phyloP scores from a whole-genome alignment of 257 asterid genomes.

The Solanum pinnatisectum region DNA sequence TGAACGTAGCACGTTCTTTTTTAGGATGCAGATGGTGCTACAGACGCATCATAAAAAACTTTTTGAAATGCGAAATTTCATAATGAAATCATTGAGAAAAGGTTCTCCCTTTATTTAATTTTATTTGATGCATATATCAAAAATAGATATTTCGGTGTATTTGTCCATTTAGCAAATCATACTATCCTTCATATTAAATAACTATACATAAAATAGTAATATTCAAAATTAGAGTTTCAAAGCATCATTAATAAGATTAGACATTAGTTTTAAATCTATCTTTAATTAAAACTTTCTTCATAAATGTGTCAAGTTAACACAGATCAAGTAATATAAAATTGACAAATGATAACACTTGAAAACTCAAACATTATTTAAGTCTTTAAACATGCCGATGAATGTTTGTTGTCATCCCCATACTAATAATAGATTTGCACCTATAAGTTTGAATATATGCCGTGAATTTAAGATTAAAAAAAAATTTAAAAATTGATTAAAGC shows the following conservation, averaged over 20 bases:
- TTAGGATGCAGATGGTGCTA: not conserved
- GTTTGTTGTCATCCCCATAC: not conserved
- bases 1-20: not conserved
- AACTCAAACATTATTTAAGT: not conserved
- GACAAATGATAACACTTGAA: not conserved
- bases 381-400: not conserved
- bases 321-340: too few relatives aligned
- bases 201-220: too few relatives aligned
- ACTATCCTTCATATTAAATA: not conserved
- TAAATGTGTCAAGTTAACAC: too few relatives aligned
- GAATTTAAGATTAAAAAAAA: not conserved
- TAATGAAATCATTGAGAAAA: not conserved
- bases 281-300: too few relatives aligned
- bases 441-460: not conserved
- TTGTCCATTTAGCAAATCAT: too few relatives aligned
- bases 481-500: accelerated
- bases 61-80: not conserved
- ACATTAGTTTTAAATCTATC: too few relatives aligned
- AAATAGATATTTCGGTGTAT: too few relatives aligned
- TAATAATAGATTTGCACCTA: not conserved
- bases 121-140: too few relatives aligned
- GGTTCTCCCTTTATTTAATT: too few relatives aligned
- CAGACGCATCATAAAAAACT: not conserved
- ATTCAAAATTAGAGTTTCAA: too few relatives aligned
- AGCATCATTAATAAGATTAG: too few relatives aligned